Conservation (phyloP, 257 asterid genomes). For the Gardenia jasminoides region DNA sequence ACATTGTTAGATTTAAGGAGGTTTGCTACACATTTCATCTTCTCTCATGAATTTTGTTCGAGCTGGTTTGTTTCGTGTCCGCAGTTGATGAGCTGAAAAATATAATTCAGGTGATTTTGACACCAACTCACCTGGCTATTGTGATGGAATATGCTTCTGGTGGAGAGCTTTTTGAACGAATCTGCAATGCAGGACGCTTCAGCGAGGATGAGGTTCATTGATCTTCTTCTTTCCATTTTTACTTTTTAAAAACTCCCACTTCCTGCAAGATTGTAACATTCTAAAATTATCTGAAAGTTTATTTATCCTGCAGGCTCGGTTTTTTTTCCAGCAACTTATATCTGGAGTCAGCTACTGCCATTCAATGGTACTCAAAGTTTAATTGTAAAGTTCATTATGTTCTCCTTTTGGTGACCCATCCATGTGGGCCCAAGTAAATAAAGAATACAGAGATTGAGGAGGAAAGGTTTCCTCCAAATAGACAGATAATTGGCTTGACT, state of each 20-base stretch:
- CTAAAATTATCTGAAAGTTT: neutral
- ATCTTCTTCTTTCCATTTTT: neutral
- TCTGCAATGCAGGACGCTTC: slow-evolving; percentile 84
- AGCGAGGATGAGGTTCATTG: slow-evolving; percentile 76
- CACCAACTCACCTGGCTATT: slow-evolving; percentile 90
- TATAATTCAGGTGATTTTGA: slow-evolving; percentile 64
- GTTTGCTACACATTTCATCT: slow-evolving; percentile 28
- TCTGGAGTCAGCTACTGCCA: slow-evolving; percentile 97
- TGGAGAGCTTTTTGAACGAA: slow-evolving; percentile 87
- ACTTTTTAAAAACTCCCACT: neutral
- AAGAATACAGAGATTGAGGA: neutral
- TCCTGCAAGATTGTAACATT: neutral
- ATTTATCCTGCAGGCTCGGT: slow-evolving; percentile 63
- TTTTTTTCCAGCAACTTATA: slow-evolving; percentile 88
- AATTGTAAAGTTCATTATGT: slow-evolving; percentile 2
- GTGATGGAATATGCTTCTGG: slow-evolving; percentile 98
- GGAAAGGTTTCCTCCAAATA: neutral
- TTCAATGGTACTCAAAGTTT: slow-evolving; percentile 53
- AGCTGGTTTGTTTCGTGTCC: neutral
- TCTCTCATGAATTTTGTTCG: slow-evolving; percentile 3
- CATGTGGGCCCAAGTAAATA: no score
- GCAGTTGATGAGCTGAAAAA: neutral
- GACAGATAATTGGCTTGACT: neutral
- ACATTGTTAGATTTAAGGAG: slow-evolving; percentile 80
- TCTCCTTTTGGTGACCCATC: neutral